Base-by-base conservation (phyloP, 306 rosid genomes). In the Prunus fruticosa region DNA sequence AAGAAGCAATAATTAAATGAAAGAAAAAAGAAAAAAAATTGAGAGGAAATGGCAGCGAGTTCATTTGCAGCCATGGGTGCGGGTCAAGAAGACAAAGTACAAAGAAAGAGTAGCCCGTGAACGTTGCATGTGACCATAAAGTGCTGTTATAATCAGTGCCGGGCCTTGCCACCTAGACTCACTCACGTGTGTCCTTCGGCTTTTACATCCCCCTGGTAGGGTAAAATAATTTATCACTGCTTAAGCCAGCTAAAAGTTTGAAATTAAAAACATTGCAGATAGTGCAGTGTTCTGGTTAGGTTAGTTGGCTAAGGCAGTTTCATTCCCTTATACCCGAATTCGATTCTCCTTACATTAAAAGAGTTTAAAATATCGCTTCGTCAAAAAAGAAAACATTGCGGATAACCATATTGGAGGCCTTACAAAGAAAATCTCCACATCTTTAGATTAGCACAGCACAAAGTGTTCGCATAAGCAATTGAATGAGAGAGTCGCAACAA, bases 91-190 rank as follows among this genome's bases (percentile, higher is more conserved):
- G 90, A 89, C 91, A 91, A 89, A 78, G 79, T 22, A 64, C 51
- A 49, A 54, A 25, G 28, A 72, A 54, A 65, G 72, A 52, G 73
- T 18, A 79, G 88, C 91, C 98, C 98, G 98, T 95, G 98, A 95
- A 92, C 83, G 78, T 80, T 88, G 97, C 98, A 95, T 93, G 98
- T 95, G 98, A 92, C 79, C 88, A 82, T 83, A 80, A 83, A 85
- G 94, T 86, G 86, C 83, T 94, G 95, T 92, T 92, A 86, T 83
- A 84, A 87, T 94, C 93, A 86, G 89, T 89, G 95, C 91, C 87
- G 84, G 86, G 50, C 81, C 84, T 88, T 86, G 85, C 90, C 93
- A 81, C 86, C 74, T 80, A 89, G 90, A 86, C 97, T 92, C 93
- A 89, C 87, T 95, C 98, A 95, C 97, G 96, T 89, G 98, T 83